Evolutionary conservation across 495 filamentous ascomycete species (phyloP).

Genomic region (Talaromyces wortmannii): DNA sequence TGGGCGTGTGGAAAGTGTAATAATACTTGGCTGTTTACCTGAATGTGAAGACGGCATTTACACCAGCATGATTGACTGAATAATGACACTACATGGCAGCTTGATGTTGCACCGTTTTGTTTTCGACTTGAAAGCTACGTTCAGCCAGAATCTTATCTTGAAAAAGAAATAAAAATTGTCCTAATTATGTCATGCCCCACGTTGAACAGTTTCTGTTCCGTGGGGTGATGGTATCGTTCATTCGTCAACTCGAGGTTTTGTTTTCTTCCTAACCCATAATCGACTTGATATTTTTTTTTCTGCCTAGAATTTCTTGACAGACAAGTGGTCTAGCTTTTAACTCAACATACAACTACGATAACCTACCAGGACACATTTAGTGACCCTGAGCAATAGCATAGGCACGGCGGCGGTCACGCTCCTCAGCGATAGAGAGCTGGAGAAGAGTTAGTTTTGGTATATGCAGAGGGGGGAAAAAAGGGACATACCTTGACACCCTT

Average conservation of each 20-base stretch:
- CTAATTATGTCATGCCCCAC: neutral
- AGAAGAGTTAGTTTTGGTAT: neutral
- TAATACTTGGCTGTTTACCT: too few species aligned
- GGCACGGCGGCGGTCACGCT: constrained; percentile 92
- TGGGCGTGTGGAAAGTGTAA: too few species aligned
- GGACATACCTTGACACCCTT: constrained; percentile 88
- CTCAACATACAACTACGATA: neutral
- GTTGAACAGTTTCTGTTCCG: neutral
- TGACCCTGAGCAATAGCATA: constrained; percentile 56
- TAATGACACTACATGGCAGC: too few species aligned
- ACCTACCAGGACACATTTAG: constrained; percentile 24
- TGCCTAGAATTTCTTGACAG: neutral
- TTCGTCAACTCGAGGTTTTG: neutral
- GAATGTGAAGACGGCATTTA: too few species aligned
- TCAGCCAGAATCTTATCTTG: too few species aligned
- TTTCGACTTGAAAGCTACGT: too few species aligned
- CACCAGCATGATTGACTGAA: too few species aligned
- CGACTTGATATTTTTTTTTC: neutral
- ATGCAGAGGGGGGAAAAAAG: neutral
- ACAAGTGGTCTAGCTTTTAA: neutral
- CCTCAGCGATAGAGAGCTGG: constrained; percentile 90
- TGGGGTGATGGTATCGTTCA: neutral
- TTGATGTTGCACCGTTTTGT: too few species aligned
- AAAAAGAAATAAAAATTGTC: neutral
- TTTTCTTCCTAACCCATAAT: neutral